Conservation (phyloP, 345 rosid species). For the Salix purpurea region DNA sequence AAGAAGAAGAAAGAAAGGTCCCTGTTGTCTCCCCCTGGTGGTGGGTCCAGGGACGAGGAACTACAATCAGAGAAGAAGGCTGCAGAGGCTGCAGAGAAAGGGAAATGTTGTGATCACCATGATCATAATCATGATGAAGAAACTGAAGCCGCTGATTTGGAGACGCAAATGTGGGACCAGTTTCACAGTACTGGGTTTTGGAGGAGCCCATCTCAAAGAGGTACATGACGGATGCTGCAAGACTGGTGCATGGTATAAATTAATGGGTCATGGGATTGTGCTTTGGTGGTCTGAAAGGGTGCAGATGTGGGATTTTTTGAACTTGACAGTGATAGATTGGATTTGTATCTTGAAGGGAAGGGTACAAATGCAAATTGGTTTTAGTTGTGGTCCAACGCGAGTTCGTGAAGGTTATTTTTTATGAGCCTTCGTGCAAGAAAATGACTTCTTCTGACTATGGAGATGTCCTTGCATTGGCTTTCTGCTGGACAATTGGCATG, state of each 20-base stretch:
- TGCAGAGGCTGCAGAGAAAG: conserved; percentile 31
- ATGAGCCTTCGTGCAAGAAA: background rate
- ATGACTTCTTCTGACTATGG: background rate
- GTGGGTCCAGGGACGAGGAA: conserved; percentile 2
- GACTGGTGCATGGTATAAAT: background rate
- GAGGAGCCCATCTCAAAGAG: conserved; percentile 53
- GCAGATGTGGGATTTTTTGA: background rate
- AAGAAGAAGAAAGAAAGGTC: conserved; percentile 30
- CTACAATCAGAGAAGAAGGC: conserved; percentile 11
- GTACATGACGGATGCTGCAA: background rate
- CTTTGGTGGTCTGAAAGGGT: background rate
- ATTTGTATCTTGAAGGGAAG: background rate
- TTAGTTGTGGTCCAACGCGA: background rate
- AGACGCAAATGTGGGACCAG: conserved; percentile 59
- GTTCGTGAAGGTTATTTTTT: background rate
- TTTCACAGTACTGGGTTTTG: conserved; percentile 63
- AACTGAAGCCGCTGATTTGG: conserved; percentile 27
- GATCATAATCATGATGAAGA: conserved; percentile 21
- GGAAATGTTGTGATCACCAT: conserved; percentile 21
- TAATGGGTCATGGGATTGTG: background rate
- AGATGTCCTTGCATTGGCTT: background rate
- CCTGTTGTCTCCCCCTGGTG: conserved; percentile 22
- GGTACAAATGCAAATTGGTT: background rate
- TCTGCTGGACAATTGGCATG: background rate
- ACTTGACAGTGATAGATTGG: background rate